Evolutionary conservation across 345 rosid species (phyloP).

Genomic region (Streptanthus diversifolius): DNA sequence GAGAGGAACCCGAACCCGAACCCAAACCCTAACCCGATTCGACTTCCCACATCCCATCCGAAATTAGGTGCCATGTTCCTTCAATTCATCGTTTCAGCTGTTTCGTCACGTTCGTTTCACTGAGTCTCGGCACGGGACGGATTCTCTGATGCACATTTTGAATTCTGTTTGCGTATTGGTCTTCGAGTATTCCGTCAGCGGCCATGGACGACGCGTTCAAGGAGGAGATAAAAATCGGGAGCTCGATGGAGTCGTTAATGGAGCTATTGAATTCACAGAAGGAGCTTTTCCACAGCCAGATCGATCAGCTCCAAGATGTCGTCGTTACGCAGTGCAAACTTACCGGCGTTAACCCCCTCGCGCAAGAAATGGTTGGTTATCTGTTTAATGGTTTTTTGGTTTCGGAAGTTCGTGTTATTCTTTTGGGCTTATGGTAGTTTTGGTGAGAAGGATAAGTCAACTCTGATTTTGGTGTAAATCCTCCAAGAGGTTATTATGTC

Average conservation of each 20-base stretch:
- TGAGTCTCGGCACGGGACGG: slow-evolving; percentile 13
- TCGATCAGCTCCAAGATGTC: slow-evolving; percentile 73
- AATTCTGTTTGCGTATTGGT: slow-evolving; percentile 25
- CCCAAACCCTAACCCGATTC: slow-evolving; percentile 36
- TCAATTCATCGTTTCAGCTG: neutral
- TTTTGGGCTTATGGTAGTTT: neutral
- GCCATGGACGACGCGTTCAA: slow-evolving; percentile 54
- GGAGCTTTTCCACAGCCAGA: slow-evolving; percentile 75
- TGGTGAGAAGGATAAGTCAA: neutral
- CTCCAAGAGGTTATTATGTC: neutral
- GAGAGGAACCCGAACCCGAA: slow-evolving; percentile 39
- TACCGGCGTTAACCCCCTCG: slow-evolving; percentile 96
- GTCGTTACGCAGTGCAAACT: slow-evolving; percentile 88
- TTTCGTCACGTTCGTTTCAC: slow-evolving; percentile 16
- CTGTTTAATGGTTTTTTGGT: neutral
- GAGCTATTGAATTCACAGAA: slow-evolving; percentile 63
- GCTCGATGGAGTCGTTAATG: slow-evolving; percentile 59
- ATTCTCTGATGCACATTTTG: slow-evolving; percentile 33
- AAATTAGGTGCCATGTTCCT: slow-evolving; percentile 1
- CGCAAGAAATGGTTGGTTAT: slow-evolving; percentile 88
- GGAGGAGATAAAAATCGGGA: slow-evolving; percentile 57
- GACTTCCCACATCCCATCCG: neutral
- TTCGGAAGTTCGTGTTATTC: neutral
- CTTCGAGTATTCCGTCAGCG: slow-evolving; percentile 34
- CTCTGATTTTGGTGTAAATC: neutral